Conservation (phyloP, 305 asterid species). For the Plantago lanceolata region DNA sequence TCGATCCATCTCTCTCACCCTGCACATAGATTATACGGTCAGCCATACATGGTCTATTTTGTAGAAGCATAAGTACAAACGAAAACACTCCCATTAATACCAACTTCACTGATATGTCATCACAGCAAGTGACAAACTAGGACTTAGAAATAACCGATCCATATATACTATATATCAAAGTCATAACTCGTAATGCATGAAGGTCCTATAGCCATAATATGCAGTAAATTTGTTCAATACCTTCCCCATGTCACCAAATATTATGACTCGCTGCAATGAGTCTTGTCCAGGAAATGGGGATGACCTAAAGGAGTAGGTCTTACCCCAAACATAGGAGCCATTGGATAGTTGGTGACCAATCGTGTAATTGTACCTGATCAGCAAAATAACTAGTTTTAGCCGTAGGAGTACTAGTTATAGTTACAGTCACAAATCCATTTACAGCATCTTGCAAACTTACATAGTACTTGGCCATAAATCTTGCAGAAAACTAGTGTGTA, state of each 20-base stretch:
- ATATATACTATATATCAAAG: no score
- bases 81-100: no score
- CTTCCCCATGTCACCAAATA: constrained; percentile 97
- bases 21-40: constrained; percentile 26
- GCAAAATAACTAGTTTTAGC: constrained; percentile 7
- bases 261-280: constrained; percentile 76
- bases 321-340: constrained; percentile 70
- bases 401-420: neutral
- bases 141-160: no score
- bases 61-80: no score
- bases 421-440: neutral
- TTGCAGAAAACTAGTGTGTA: constrained; percentile 69
- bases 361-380: constrained; percentile 69
- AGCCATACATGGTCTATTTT: no score
- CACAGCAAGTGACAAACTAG: no score
- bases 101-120: no score
- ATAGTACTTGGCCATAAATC: constrained; percentile 64
- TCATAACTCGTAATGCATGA: no score
- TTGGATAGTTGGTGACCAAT: constrained; percentile 60
- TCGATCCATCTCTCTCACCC: constrained; percentile 81
- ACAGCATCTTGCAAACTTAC: constrained; percentile 36
- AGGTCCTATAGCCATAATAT: no score
- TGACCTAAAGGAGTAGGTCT: constrained; percentile 55
- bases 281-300: constrained; percentile 90
- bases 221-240: constrained; percentile 34